phyloP scores from a whole-genome alignment of 1,284 basidiomycete species.

The Cutaneotrichosporon sp. region DNA sequence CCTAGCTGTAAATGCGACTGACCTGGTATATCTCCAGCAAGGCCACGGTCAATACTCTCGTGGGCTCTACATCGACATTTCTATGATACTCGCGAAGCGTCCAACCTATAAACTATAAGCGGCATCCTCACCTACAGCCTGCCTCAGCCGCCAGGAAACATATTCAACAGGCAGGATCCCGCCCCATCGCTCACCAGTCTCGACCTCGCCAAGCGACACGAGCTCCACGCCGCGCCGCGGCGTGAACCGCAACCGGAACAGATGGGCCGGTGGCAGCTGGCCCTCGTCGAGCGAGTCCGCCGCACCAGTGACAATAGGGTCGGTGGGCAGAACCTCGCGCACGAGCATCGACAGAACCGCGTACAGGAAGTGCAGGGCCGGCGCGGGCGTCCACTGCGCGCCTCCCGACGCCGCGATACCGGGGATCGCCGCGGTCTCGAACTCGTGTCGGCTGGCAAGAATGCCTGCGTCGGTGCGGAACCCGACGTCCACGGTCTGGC shows the following conservation, averaged over 20 bases:
- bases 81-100: no score
- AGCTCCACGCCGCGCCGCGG: conserved; percentile 41
- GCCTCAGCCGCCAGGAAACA: conserved; percentile 28
- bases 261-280: conserved; percentile 28
- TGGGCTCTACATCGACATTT: background rate
- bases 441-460: conserved; percentile 59
- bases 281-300: conserved; percentile 5
- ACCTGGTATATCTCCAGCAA: no score
- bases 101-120: no score
- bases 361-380: conserved; percentile 38
- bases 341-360: conserved; percentile 30
- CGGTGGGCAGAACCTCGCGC: conserved; percentile 34
- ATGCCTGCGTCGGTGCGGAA: conserved; percentile 77
- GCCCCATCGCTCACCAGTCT: conserved; percentile 35
- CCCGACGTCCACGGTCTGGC: conserved; percentile 79
- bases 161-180: conserved; percentile 39
- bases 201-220: conserved; percentile 22
- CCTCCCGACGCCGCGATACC: conserved; percentile 4
- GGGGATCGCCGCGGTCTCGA: conserved; percentile 67
- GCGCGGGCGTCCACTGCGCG: conserved; percentile 30
- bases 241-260: conserved; percentile 40
- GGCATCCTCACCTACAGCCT: background rate
- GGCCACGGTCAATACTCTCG: no score
- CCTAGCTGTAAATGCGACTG: no score
- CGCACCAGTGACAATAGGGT: conserved; percentile 20